Conservation (phyloP, 1,139 yeast genomes). For the Meyerozyma carpophila region DNA sequence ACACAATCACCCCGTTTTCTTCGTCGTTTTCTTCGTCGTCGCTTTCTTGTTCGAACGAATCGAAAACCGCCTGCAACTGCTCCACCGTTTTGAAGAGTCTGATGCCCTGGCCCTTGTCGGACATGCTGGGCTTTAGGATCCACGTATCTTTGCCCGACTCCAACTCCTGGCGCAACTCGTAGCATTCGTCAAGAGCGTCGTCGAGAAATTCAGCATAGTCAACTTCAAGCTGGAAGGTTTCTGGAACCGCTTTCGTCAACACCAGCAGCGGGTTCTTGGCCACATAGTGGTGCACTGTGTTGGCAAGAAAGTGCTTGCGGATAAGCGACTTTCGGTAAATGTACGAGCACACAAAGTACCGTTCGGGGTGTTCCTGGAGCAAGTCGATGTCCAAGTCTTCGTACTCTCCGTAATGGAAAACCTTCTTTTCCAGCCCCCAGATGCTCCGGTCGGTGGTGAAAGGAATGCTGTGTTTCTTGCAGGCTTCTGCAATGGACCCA, state of each 20-base stretch:
- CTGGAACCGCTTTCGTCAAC: conserved; percentile 60
- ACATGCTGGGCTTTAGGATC: conserved; percentile 95
- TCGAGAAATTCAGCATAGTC: conserved; percentile 95
- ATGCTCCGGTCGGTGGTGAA: conserved; percentile 10
- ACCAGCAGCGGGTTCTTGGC: conserved; percentile 72
- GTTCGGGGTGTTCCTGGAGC: conserved; percentile 26
- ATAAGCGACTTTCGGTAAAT: conserved; percentile 83
- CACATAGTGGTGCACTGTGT: conserved; percentile 66
- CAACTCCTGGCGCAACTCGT: conserved; percentile 77
- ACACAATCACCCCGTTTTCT: conserved; percentile 61
- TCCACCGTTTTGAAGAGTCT: conserved; percentile 71
- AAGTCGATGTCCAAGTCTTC: conserved; percentile 81
- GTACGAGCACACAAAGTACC: conserved; percentile 73
- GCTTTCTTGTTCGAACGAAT: conserved; percentile 72
- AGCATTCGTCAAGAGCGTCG: conserved; percentile 87
- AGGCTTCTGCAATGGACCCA: conserved; percentile 45
- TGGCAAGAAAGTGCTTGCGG: conserved; percentile 81
- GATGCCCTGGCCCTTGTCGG: conserved; percentile 95
- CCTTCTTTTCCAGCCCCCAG: conserved; percentile 13
- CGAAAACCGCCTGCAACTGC: conserved; percentile 77
- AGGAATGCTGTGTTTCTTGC: conserved; percentile 19
- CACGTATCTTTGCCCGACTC: conserved; percentile 62
- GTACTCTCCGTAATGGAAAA: conserved; percentile 84
- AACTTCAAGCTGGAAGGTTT: conserved; percentile 75
- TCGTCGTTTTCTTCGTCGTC: conserved; percentile 51